Conservation (phyloP, 345 rosid species). For the Hibiscus mutabilis region DNA sequence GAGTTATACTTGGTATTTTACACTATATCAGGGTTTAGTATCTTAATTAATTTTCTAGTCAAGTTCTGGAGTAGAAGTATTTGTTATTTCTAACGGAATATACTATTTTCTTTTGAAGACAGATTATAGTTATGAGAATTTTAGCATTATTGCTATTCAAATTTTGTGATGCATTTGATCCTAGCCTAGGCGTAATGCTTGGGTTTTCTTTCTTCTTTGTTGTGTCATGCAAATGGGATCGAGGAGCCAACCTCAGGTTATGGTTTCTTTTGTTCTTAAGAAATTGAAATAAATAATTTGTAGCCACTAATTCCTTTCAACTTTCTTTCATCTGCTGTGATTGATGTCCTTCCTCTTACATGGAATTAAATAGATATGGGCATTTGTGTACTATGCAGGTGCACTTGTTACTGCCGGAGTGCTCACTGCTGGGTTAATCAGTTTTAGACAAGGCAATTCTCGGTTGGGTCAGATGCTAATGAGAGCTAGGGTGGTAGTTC, state of each 20-base stretch:
- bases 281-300: neutral
- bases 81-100: neutral
- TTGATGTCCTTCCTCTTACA: neutral
- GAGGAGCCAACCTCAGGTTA: neutral
- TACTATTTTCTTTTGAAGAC: neutral
- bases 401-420: conserved; percentile 93
- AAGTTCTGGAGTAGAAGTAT: neutral
- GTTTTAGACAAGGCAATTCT: conserved; percentile 73
- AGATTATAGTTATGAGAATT: neutral
- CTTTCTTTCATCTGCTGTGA: neutral
- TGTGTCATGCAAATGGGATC: neutral
- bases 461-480: conserved; percentile 64
- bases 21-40: neutral
- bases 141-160: neutral
- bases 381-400: conserved; percentile 36
- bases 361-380: neutral
- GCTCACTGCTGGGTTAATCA: conserved; percentile 88
- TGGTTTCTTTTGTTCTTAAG: neutral
- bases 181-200: neutral
- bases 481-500: conserved; percentile 81
- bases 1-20: neutral
- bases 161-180: neutral
- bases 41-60: neutral
- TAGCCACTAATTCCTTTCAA: neutral
- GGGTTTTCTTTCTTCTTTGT: neutral